Base-by-base conservation (phyloP, 345 rosid genomes). In the Hibiscus mutabilis region DNA sequence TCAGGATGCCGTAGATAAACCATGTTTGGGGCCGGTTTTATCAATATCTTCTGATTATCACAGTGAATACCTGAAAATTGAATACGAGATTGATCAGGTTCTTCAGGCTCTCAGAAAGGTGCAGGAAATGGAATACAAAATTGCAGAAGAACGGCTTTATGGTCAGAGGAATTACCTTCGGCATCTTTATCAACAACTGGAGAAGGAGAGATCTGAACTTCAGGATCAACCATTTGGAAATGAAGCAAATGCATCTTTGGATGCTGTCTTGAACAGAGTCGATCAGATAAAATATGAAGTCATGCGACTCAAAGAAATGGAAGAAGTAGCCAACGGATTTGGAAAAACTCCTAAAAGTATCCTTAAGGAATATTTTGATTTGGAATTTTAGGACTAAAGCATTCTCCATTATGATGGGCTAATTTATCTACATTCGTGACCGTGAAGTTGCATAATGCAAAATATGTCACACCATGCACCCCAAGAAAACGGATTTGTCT, bases 251-350 rank as follows among this genome's bases (percentile, higher is more conserved):
- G 78, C 63, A 60, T 77, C 76, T 70, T 69, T 70, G 76, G 76
- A 77, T 25, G 79, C 80, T 18, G 74, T 93, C 64, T 70, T 71
- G 74, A 59, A 59, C 64, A 83, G 88, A 82, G 75, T 77, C 58
- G 86, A 85, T 71, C 91, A 86, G 84, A 82, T 87, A 74, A 85
- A 81, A 70, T 79, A 57, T 52, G 96, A 88, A 81, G 71, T 80
- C 51, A 40, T 59, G 74, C 86, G 83, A 77, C 85, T 91, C 60
- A 81, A 79, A 78, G 83, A 86, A 62, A 93, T 93, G 97, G 76
- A 83, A 82, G 80, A 81, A 80, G 91, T 91, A 33, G 87, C 89
- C 71, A 85, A 74, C 3, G 97, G 92, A 60, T 89, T 91, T 70
- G 97, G 94, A 46, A 86, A 81, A 77, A 85, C 89, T 46, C 73